Conservation (phyloP, 495 filamentous ascomycete species). For the Penicillium nucicola region DNA sequence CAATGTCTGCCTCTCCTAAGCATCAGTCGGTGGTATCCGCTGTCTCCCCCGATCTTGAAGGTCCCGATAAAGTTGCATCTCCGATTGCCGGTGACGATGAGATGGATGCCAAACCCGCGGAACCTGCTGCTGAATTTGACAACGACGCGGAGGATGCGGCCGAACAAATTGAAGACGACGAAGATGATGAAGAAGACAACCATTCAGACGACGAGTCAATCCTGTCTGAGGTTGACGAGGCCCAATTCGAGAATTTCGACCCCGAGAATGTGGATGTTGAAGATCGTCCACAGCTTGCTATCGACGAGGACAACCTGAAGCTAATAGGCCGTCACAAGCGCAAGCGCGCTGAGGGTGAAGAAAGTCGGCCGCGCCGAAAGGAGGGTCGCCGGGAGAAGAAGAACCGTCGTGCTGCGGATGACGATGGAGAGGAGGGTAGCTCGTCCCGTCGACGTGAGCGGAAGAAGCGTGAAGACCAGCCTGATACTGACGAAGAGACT, state of each 20-base stretch:
- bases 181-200: constrained; percentile 36
- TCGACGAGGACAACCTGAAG: constrained; percentile 84
- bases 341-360: constrained; percentile 66
- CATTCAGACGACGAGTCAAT: constrained; percentile 79
- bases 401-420: constrained; percentile 55
- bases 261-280: constrained; percentile 71
- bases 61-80: constrained; percentile 21
- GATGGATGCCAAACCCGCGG: constrained; percentile 12
- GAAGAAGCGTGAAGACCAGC: constrained; percentile 49
- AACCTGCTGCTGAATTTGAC: constrained; percentile 11
- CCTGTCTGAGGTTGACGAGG: constrained; percentile 93
- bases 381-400: constrained; percentile 78
- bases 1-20: constrained; percentile 44
- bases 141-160: constrained; percentile 4
- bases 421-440: constrained; percentile 50
- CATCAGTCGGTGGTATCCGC: constrained; percentile 22
- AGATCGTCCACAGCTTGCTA: constrained; percentile 70
- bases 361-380: constrained; percentile 61
- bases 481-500: constrained; percentile 60
- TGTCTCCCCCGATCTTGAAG: constrained; percentile 18
- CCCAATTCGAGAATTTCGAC: constrained; percentile 90
- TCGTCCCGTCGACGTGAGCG: constrained; percentile 51
- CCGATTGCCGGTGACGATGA: constrained; percentile 28
- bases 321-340: constrained; percentile 74
- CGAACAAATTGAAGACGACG: constrained; percentile 13